Evolutionary conservation across 1,284 basidiomycete genomes (phyloP).

Genomic region (Violaceomyces palustris): DNA sequence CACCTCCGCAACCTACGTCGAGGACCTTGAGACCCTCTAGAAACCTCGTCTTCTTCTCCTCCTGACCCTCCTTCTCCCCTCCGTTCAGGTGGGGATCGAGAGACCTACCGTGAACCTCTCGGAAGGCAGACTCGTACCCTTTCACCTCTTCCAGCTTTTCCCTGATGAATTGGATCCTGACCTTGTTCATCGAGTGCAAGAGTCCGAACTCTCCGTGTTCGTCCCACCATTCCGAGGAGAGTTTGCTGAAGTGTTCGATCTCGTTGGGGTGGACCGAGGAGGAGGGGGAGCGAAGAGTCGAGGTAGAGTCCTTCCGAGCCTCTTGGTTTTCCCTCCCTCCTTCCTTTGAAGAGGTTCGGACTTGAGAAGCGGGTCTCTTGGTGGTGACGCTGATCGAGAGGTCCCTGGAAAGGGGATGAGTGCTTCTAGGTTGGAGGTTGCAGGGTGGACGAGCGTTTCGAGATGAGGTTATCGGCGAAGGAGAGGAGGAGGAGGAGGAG

Average conservation of each 20-base stretch:
- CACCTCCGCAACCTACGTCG: conserved; percentile 92
- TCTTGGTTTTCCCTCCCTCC: no score
- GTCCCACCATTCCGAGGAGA: conserved; percentile 95
- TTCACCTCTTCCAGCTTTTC: conserved; percentile 61
- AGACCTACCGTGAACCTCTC: conserved; percentile 8
- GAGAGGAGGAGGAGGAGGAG: no score
- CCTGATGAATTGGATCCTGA: conserved; percentile 75
- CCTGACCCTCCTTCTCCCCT: conserved; percentile 45
- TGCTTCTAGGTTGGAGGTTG: no score
- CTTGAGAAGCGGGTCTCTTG: no score
- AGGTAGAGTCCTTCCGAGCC: no score
- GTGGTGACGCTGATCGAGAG: no score
- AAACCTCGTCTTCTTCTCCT: conserved; percentile 42
- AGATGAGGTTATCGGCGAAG: no score
- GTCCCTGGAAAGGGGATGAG: no score
- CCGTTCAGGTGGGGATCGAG: conserved; percentile 23
- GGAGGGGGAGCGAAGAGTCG: not conserved
- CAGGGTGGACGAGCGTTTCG: no score
- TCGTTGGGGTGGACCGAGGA: conserved; percentile 34
- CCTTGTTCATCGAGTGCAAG: conserved; percentile 92
- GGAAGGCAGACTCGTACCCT: conserved; percentile 40
- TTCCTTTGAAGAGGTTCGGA: no score
- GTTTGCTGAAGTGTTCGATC: conserved; percentile 80
- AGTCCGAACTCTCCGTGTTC: conserved; percentile 84
- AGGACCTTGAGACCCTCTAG: conserved; percentile 64